Base-by-base conservation (phyloP, 1,139 yeast species). In the Scheffersomyces lignicola region DNA sequence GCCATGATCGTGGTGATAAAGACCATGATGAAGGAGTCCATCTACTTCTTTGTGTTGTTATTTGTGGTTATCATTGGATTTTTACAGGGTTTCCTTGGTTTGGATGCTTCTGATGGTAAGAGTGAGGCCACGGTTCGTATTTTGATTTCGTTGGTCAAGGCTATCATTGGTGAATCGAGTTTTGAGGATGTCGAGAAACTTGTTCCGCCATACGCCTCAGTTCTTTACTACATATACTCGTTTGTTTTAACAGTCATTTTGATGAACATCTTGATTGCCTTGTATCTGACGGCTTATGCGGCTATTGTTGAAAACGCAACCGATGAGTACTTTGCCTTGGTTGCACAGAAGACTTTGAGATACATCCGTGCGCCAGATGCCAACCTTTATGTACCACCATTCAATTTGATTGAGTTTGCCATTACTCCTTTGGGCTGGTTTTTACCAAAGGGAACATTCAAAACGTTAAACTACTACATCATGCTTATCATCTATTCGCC, bases 311-410 rank as follows among this genome's bases (percentile, higher is more conserved):
- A 78, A 35, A 86, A 87, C 62, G 89, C 95, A 1, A 79, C 81
- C 18, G 58, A 56, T 40, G 60, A 88, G 56, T 88, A 83, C 56
- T 75, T 87, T 67, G 95, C 95, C 0, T 73, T 87, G 37, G 85
- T 85, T 45, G 87, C 96, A 3, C 85, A 84, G 45, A 86, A 87
- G 64, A 87, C 95, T 0, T 72, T 88, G 47, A 71, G 90, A 42
- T 88, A 84, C 52, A 79, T 87, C 36, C 74, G 96, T 46, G 95
- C 96, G 0, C 96, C 96, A 0, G 96, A 88, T 60, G 82, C 80
- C 40, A 81, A 84, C 50, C 85, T 87, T 30, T 88, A 80, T 54
- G 90, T 87, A 20, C 94, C 96, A 5, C 96, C 96, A 6, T 70
- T 87, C 43, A 88, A 88, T 54, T 56, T 88, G 46, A 61, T 88